phyloP scores from a whole-genome alignment of 768 basidiomycete species.

The Psilocybe tampanensis region DNA sequence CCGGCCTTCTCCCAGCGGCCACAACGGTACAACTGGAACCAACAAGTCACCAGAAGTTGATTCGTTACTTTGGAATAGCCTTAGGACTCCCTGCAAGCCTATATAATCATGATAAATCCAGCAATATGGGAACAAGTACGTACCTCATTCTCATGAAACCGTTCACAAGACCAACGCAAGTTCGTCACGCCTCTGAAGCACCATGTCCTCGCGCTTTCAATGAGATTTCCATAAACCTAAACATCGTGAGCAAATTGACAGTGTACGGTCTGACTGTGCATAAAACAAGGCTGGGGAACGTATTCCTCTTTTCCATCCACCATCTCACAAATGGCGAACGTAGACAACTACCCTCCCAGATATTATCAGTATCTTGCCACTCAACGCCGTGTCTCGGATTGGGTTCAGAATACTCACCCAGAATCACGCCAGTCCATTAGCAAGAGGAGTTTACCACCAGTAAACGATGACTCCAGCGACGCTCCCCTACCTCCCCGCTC shows the following conservation, averaged over 20 bases:
- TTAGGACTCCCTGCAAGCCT: no score
- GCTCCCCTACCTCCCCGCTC: neutral
- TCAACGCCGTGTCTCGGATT: constrained; percentile 15
- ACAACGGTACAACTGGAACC: no score
- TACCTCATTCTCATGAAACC: neutral
- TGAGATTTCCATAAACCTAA: constrained; percentile 3
- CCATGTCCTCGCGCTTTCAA: neutral
- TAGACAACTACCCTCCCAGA: constrained; percentile 2
- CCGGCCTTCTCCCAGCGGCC: no score
- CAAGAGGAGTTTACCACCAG: neutral
- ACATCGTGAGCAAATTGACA: neutral
- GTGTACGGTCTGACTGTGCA: neutral
- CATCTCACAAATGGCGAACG: constrained; percentile 3
- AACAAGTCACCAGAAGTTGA: no score
- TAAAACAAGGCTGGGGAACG: no score
- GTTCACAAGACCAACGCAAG: neutral
- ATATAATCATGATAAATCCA: no score
- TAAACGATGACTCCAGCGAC: neutral
- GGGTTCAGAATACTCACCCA: constrained; percentile 11
- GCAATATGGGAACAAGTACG: no score
- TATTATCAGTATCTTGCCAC: constrained; percentile 12
- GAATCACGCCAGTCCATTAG: neutral
- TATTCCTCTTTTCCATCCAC: neutral
- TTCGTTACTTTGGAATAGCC: no score
- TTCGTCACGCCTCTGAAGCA: neutral